Evolutionary conservation across 352 stramenopile genomes (phyloP).

Genomic region (Phytophthora pisi): DNA sequence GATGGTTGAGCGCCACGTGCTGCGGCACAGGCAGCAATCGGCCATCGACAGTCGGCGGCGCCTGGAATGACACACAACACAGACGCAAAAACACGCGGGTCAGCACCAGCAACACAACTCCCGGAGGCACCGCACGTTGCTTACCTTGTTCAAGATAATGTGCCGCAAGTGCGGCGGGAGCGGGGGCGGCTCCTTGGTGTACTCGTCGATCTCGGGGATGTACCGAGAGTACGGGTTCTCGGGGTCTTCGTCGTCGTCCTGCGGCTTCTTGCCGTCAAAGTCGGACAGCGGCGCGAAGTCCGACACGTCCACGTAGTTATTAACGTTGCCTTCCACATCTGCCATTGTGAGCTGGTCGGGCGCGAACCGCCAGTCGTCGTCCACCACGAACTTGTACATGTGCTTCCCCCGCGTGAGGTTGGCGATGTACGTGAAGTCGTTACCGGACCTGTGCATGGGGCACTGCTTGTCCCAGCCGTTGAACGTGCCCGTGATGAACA

Average conservation of each 20-base stretch:
- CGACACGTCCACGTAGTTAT: conserved; percentile 99
- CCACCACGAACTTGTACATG: conserved; percentile 99
- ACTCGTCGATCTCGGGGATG: conserved; percentile 99
- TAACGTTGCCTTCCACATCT: conserved; percentile 99
- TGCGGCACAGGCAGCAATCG: conserved; percentile 96
- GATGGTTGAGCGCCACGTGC: conserved; percentile 99
- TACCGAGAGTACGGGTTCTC: conserved; percentile 95
- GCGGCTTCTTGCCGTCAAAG: conserved; percentile 54
- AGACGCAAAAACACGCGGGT: conserved; percentile 29
- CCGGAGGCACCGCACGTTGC: conserved; percentile 8
- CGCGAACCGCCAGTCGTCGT: conserved; percentile 98
- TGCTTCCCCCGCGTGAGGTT: conserved; percentile 98
- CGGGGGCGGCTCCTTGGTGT: conserved; percentile 98
- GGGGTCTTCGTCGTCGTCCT: conserved; percentile 73
- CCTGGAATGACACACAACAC: conserved; percentile 39
- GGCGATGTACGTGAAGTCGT: conserved; percentile 99
- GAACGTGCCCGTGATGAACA: conserved; percentile 99
- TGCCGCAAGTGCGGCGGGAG: conserved; percentile 98
- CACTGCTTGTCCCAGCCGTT: conserved; percentile 99
- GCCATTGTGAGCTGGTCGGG: conserved; percentile 96
- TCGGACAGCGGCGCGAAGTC: conserved; percentile 94
- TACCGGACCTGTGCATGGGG: conserved; percentile 98
- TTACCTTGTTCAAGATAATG: conserved; percentile 99
- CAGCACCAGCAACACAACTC: conserved; percentile 19
- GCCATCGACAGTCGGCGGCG: conserved; percentile 94